Conservation (phyloP, 2,329 filamentous ascomycete genomes). For the Colletotrichum sp. region DNA sequence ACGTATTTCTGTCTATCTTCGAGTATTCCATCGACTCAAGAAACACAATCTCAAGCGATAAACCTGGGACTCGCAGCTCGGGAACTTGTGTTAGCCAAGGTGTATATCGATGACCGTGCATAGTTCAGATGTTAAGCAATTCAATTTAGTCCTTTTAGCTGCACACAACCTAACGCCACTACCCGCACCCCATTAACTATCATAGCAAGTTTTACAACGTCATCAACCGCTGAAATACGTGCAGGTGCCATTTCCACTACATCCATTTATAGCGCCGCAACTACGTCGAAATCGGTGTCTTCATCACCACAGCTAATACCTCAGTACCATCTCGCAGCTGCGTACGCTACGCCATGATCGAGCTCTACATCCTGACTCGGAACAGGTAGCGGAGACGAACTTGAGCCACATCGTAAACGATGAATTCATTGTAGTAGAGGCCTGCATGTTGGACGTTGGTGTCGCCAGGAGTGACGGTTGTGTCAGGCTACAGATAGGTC, state of each 20-base stretch:
- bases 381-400: conserved; percentile 74
- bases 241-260: fast-evolving
- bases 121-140: fast-evolving
- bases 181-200: fast-evolving
- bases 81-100: no score
- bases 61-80: no score
- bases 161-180: background rate
- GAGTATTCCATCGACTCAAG: no score
- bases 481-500: conserved; percentile 50
- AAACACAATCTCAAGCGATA: no score
- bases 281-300: fast-evolving
- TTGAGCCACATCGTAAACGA: conserved; percentile 73
- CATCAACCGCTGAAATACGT: background rate
- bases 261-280: background rate
- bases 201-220: background rate
- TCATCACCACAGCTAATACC: background rate
- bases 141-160: background rate
- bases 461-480: conserved; percentile 45
- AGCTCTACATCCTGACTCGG: conserved; percentile 57
- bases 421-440: conserved; percentile 76
- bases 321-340: background rate
- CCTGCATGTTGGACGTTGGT: conserved; percentile 51
- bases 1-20: background rate
- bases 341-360: fast-evolving
- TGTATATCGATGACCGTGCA: fast-evolving